Base-by-base conservation (phyloP, 495 filamentous ascomycete species). In the Thermochaetoides thermophila region DNA sequence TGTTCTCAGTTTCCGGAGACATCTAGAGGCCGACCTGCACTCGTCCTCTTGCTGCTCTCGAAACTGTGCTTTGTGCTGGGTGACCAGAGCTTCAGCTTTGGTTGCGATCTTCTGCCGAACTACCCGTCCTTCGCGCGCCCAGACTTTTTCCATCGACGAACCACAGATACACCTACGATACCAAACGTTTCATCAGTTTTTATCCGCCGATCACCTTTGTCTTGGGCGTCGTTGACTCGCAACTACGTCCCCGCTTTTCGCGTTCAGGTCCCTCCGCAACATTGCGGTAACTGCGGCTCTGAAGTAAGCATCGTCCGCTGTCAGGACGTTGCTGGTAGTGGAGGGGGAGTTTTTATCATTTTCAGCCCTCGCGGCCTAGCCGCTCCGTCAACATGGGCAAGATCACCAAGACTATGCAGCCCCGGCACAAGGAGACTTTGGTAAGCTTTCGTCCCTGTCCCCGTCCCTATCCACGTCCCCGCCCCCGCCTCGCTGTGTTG, bases 361-460 rank as follows among this genome's bases (percentile, higher is more conserved):
- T 49, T 57, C 49, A 35, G 45, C 44, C 45, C 48, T 34, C 14
- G 67, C 67, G 68, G 68, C 64, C 50, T 44, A 55, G 65, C 68
- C 66, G 68, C 67, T 45, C 49, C 56, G 45, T 55, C 62, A 68
- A 39, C 48, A 94, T 93, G 84, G 87, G 84, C 70, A 86, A 78
- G 75, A 97, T 97, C 59, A 87, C 83, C 60, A 97, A 96, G 73
- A 67, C 76, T 45, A 86, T 87, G 52, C 81, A 81, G 52, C 64
- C 77, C 46, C 87, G 89, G 59, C 89, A 97, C 64, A 78, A 80
- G 67, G 85, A 86, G 56, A 94, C 85, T 45, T 59, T 92, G 63
- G 86, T 94, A 74, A 68, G 79, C 64, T 40, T 39, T 27, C 16
- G 12, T 27, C 23, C 26, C 21, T 37, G 35, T n/a, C n/a, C n/a